Conservation (phyloP, 1,139 yeast species). For the Blastobotrys raffinosifermentans region DNA sequence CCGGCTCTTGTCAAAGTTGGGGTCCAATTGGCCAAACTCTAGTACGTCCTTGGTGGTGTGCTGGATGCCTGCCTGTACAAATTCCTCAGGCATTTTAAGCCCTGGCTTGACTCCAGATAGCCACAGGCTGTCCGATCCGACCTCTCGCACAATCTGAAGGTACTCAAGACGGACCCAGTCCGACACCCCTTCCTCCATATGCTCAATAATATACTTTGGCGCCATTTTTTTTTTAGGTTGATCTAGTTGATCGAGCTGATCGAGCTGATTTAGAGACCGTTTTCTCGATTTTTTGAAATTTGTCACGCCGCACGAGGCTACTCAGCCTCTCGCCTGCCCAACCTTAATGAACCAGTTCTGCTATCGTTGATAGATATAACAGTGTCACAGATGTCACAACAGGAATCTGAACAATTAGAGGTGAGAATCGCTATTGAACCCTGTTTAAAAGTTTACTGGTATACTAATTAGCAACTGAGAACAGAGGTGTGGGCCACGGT, state of each 20-base stretch:
- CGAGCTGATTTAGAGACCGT: too few relatives aligned
- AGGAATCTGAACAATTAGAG: too few relatives aligned
- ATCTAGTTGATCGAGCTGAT: too few relatives aligned
- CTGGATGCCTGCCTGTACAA: conserved; percentile 60
- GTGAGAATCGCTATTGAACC: too few relatives aligned
- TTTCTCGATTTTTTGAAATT: too few relatives aligned
- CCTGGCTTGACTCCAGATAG: conserved; percentile 69
- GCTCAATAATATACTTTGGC: conserved; percentile 80
- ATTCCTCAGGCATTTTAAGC: conserved; percentile 50
- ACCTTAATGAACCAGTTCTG: too few relatives aligned
- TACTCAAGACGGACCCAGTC: conserved; percentile 94
- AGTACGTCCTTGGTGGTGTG: conserved; percentile 78
- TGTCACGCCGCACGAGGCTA: too few relatives aligned
- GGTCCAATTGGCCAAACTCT: conserved; percentile 36
- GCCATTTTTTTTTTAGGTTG: conserved; percentile 9
- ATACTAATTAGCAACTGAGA: conserved; percentile 20
- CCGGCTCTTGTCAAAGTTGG: conserved; percentile 42
- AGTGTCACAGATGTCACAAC: too few relatives aligned
- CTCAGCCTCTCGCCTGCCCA: too few relatives aligned
- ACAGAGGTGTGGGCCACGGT: conserved; percentile 30
- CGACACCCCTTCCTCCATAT: conserved; percentile 95
- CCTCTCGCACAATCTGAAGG: conserved; percentile 70
- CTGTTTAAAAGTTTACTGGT: too few relatives aligned
- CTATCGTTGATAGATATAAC: too few relatives aligned
- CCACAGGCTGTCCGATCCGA: conserved; percentile 69